Percentiles rank a stretch among this genome's conserved stretches.
phyloP scores from a whole-genome alignment of 495 filamentous ascomycete genomes.

The Eremomyces bilateralis region DNA sequence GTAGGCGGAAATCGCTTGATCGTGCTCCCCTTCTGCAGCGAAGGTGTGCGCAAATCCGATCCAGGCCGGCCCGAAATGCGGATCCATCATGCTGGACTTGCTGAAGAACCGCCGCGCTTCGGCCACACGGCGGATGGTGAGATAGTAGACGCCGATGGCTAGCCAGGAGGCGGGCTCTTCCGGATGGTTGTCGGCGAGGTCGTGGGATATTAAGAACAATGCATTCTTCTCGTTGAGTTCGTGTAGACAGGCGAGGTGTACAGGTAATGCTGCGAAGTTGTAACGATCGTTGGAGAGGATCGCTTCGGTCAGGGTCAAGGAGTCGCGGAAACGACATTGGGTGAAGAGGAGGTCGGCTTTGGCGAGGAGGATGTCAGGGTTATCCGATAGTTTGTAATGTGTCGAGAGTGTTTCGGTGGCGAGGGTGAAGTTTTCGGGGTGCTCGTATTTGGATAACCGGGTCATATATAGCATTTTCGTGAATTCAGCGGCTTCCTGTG shows the following conservation, averaged over 20 bases:
- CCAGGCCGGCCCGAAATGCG: slow-evolving; percentile 95
- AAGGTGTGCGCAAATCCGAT: slow-evolving; percentile 99
- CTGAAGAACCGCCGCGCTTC: slow-evolving; percentile 91
- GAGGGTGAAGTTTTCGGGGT: slow-evolving; percentile 59
- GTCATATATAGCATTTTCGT: slow-evolving; percentile 95
- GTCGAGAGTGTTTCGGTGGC: slow-evolving; percentile 80
- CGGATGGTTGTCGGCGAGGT: slow-evolving; percentile 78
- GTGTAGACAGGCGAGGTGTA: slow-evolving; percentile 82
- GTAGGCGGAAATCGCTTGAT: slow-evolving; percentile 96
- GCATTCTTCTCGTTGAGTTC: slow-evolving; percentile 70
- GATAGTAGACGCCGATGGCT: slow-evolving; percentile 88
- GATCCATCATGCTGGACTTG: slow-evolving; percentile 91
- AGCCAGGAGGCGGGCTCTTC: slow-evolving; percentile 81
- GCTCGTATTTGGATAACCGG: slow-evolving; percentile 85
- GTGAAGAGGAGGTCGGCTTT: slow-evolving; percentile 83
- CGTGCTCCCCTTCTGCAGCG: slow-evolving; percentile 98
- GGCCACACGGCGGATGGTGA: slow-evolving; percentile 68
- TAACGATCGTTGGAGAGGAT: slow-evolving; percentile 66
- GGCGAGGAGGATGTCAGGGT: slow-evolving; percentile 84
- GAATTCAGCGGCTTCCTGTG: slow-evolving; percentile 76
- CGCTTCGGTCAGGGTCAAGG: slow-evolving; percentile 59
- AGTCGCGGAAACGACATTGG: slow-evolving; percentile 78
- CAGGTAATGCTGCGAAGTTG: slow-evolving; percentile 70
- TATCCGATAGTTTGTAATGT: slow-evolving; percentile 71
- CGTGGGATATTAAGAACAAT: slow-evolving; percentile 84